phyloP scores from a whole-genome alignment of 768 basidiomycete genomes.

The Lentinula edodes region DNA sequence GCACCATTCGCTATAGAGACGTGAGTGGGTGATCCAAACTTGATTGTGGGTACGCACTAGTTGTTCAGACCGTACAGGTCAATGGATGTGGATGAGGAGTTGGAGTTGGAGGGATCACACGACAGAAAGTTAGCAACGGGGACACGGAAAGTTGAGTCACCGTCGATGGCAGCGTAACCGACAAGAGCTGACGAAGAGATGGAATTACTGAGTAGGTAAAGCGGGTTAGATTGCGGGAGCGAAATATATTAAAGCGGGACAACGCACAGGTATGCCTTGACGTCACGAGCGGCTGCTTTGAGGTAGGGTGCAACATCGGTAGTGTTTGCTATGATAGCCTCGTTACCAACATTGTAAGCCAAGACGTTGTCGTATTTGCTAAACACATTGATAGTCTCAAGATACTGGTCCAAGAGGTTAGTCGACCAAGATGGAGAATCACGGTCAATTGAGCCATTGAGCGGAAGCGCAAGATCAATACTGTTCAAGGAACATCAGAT shows the following conservation, averaged over 20 bases:
- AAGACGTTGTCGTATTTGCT: conserved; percentile 85
- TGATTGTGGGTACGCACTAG: conserved; percentile 48
- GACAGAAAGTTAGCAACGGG: conserved; percentile 74
- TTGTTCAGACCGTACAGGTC: conserved; percentile 87
- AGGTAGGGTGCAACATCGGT: conserved; percentile 73
- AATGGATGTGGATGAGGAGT: conserved; percentile 58
- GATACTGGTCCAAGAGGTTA: conserved; percentile 74
- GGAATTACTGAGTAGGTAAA: conserved; percentile 40
- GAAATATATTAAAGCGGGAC: background rate
- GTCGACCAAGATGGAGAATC: conserved; percentile 71
- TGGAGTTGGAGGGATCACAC: conserved; percentile 54
- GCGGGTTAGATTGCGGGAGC: background rate
- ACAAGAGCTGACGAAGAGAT: conserved; percentile 63
- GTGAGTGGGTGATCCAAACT: conserved; percentile 10
- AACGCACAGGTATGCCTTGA: conserved; percentile 76
- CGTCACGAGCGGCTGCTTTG: conserved; percentile 88
- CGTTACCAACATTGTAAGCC: conserved; percentile 89
- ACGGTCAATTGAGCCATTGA: conserved; percentile 83
- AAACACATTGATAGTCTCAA: conserved; percentile 73
- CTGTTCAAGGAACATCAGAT: conserved; percentile 30
- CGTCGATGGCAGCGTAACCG: conserved; percentile 85
- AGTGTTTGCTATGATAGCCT: conserved; percentile 49
- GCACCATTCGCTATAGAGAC: conserved; percentile 67
- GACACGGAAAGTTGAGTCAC: conserved; percentile 51
- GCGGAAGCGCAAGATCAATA: conserved; percentile 79